phyloP scores from a whole-genome alignment of 768 basidiomycete genomes.

The Boletales sp. region DNA sequence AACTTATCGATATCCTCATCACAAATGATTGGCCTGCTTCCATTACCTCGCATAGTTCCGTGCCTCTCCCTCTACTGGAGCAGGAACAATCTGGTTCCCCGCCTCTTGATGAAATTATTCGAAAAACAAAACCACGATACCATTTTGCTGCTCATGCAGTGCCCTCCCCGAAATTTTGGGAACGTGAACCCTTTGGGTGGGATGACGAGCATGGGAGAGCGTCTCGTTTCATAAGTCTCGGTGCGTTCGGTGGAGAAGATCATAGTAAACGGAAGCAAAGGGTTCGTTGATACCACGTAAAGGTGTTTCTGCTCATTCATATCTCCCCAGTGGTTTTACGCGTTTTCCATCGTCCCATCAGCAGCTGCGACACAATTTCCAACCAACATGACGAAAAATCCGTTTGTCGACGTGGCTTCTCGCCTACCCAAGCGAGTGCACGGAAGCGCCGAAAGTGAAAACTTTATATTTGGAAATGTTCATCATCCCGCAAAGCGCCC shows the following conservation, averaged over 20 bases:
- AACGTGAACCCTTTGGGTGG: constrained; percentile 91
- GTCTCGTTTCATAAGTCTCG: constrained; percentile 78
- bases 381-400: constrained; percentile 66
- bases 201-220: constrained; percentile 63
- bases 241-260: constrained; percentile 73
- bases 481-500: constrained; percentile 55
- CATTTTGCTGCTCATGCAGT: constrained; percentile 73
- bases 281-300: constrained; percentile 43
- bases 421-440: constrained; percentile 52
- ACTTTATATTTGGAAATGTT: constrained; percentile 68
- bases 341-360: constrained; percentile 77
- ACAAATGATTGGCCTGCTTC: constrained; percentile 74
- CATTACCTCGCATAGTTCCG: constrained; percentile 57
- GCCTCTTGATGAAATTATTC: constrained; percentile 62
- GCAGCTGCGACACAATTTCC: constrained; percentile 43
- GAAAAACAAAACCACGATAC: constrained; percentile 77
- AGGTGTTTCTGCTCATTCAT: constrained; percentile 6
- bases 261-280: constrained; percentile 73
- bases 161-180: constrained; percentile 82
- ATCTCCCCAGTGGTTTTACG: constrained; percentile 86
- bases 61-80: constrained; percentile 44
- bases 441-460: constrained; percentile 46
- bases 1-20: constrained; percentile 76
- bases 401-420: constrained; percentile 46
- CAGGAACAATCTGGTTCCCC: constrained; percentile 44